phyloP scores from a whole-genome alignment of 2,329 filamentous ascomycete species.

The Sarocladiaceae sp. region DNA sequence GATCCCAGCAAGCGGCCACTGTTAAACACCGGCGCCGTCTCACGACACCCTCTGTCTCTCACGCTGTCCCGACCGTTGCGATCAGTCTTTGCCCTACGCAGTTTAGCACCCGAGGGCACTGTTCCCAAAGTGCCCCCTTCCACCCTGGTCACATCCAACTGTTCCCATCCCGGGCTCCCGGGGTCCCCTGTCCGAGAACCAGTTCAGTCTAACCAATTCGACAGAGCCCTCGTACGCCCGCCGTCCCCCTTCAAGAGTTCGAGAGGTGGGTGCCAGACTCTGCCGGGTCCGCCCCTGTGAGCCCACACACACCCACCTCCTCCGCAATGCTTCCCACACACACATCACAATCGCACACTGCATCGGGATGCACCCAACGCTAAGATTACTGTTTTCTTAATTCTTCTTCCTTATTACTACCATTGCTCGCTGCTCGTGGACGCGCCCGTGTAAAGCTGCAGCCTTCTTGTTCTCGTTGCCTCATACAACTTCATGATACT shows the following conservation, averaged over 20 bases:
- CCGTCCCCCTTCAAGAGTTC: too few relatives aligned
- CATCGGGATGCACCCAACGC: constrained; percentile 7
- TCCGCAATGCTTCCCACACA: not conserved
- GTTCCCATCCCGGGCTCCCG: not conserved
- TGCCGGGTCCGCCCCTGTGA: not conserved
- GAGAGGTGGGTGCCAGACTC: not conserved
- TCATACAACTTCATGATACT: too few relatives aligned
- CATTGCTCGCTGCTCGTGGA: too few relatives aligned
- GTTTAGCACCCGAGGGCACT: constrained; percentile 6
- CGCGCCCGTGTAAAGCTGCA: not conserved
- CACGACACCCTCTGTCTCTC: constrained; percentile 1
- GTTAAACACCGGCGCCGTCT: constrained; percentile 8
- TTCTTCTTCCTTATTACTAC: not conserved
- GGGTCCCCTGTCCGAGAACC: constrained; percentile 4
- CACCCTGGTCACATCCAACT: not conserved
- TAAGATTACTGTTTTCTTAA: constrained; percentile 8
- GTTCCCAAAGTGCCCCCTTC: constrained; percentile 3
- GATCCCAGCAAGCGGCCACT: not conserved
- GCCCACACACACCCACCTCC: not conserved
- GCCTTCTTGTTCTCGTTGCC: not conserved
- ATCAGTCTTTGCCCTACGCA: constrained; percentile 4
- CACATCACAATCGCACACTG: constrained; percentile 2
- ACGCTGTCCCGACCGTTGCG: not conserved
- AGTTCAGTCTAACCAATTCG: too few relatives aligned
- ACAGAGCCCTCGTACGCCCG: too few relatives aligned